phyloP scores from a whole-genome alignment of 2,329 filamentous ascomycete genomes.

The Epichloe gansuensis region DNA sequence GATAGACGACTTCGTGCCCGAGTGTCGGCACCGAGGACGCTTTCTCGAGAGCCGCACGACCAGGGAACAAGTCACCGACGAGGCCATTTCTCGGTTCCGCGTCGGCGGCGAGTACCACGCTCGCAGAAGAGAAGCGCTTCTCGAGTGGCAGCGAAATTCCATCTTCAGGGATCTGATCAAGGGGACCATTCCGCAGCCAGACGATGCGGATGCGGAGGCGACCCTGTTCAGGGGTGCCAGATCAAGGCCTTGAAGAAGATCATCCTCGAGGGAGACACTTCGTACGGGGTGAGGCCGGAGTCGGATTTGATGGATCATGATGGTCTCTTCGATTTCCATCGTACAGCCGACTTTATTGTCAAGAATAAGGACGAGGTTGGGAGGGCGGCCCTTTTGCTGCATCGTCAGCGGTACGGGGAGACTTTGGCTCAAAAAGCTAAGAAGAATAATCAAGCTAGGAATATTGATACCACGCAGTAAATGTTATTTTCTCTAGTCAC shows the following conservation, averaged over 20 bases:
- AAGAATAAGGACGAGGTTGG: slow-evolving; percentile 27
- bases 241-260: slow-evolving; percentile 36
- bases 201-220: slow-evolving; percentile 5
- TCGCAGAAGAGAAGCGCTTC: slow-evolving; percentile 29
- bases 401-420: slow-evolving; percentile 10
- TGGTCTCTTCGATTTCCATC: slow-evolving; percentile 32
- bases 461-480: neutral
- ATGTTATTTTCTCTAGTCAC: too few species aligned
- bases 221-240: neutral
- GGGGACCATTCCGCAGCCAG: slow-evolving; percentile 13
- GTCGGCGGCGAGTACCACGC: slow-evolving; percentile 31
- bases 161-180: slow-evolving; percentile 37
- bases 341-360: slow-evolving; percentile 30
- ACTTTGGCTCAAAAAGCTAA: neutral
- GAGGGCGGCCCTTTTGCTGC: slow-evolving; percentile 18
- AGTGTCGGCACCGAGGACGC: slow-evolving; percentile 28
- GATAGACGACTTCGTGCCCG: slow-evolving; percentile 50
- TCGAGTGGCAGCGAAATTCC: slow-evolving; percentile 26
- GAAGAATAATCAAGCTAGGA: too few species aligned
- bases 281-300: slow-evolving; percentile 23
- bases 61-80: slow-evolving; percentile 35
- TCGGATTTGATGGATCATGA: slow-evolving; percentile 19
- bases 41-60: slow-evolving; percentile 18
- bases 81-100: slow-evolving; percentile 42
- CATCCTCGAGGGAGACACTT: slow-evolving; percentile 31